These are phyloP conservation scores for Urochloa ruziziensis DNA, from an alignment of 176 grass and related monocot species.

Conservation along the genomic window DNA sequence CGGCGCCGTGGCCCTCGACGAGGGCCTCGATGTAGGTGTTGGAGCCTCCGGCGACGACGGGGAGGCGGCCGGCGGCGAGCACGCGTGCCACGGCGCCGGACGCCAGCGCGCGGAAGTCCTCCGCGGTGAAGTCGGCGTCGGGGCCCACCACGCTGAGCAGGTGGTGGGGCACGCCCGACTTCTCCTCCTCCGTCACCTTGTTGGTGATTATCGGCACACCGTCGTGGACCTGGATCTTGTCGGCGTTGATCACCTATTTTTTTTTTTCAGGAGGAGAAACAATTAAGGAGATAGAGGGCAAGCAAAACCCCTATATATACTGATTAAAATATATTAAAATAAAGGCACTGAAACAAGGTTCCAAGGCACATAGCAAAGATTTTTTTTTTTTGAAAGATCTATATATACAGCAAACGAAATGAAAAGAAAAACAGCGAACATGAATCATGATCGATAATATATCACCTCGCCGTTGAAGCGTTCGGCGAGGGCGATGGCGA, in stretches of 20 bases:
- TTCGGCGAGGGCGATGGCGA: conserved; percentile 56
- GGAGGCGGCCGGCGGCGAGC: conserved; percentile 26
- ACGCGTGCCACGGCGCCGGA: conserved; percentile 22
- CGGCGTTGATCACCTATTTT: conserved; percentile 58
- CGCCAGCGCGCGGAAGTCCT: conserved; percentile 53
- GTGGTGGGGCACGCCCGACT: conserved; percentile 44
- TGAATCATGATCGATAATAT: too few relatives aligned
- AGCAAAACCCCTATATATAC: too few relatives aligned
- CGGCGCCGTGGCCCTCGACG: conserved; percentile 8
- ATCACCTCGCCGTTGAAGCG: conserved; percentile 55
- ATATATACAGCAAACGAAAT: too few relatives aligned
- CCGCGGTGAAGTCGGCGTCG: conserved; percentile 49
- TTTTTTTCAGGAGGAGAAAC: too few relatives aligned
- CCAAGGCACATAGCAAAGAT: too few relatives aligned
- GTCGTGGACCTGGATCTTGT: conserved; percentile 44
- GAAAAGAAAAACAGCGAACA: too few relatives aligned
- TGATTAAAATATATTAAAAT: too few relatives aligned
- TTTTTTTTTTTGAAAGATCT: too few relatives aligned
- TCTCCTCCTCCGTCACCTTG: conserved; percentile 43
- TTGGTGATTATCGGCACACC: conserved; percentile 40
- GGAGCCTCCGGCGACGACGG: conserved; percentile 66
- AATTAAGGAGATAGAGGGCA: too few relatives aligned
- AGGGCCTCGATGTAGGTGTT: conserved; percentile 37
- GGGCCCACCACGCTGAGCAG: conserved; percentile 16
- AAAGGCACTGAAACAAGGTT: too few relatives aligned